These are phyloP conservation scores for Artemisia tridentata DNA, from an alignment of 129 eudicot species.

Conservation along the genomic window DNA sequence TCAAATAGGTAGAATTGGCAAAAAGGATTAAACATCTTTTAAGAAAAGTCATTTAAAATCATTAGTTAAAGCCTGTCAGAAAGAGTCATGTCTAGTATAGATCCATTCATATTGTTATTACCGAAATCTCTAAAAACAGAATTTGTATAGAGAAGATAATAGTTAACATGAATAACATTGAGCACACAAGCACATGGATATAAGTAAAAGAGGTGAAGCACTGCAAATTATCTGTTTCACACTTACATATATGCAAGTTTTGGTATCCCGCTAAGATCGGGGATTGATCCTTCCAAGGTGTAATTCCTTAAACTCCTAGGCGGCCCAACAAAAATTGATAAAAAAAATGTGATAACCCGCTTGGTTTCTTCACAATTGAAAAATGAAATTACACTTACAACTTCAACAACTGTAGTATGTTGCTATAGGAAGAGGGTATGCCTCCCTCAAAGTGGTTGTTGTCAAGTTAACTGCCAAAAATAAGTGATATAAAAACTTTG, in stretches of 20 bases:
- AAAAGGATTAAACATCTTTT: no score
- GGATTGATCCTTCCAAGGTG: conserved; percentile 69
- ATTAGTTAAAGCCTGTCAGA: conserved; percentile 15
- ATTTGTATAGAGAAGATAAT: conserved; percentile 12
- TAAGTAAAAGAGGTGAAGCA: background rate
- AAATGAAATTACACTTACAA: conserved; percentile 52
- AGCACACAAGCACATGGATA: conserved; percentile 11
- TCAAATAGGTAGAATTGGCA: no score
- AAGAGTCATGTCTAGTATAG: conserved; percentile 53
- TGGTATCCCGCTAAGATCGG: conserved; percentile 68
- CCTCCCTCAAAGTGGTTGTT: conserved; percentile 73
- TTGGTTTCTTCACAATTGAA: background rate
- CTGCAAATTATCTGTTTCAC: background rate
- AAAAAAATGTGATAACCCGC: background rate
- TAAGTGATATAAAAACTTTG: background rate
- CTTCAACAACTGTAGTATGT: conserved; percentile 64
- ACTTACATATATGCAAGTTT: conserved; percentile 71
- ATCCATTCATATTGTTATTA: conserved; percentile 58
- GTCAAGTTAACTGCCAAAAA: conserved; percentile 83
- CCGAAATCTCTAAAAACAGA: conserved; percentile 60
- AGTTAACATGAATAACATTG: background rate
- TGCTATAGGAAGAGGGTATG: conserved; percentile 63
- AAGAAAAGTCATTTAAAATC: no score
- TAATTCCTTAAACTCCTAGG: conserved; percentile 91
- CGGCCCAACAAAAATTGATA: conserved; percentile 14